phyloP scores from a whole-genome alignment of 495 filamentous ascomycete genomes.

The Parmelia sp. region DNA sequence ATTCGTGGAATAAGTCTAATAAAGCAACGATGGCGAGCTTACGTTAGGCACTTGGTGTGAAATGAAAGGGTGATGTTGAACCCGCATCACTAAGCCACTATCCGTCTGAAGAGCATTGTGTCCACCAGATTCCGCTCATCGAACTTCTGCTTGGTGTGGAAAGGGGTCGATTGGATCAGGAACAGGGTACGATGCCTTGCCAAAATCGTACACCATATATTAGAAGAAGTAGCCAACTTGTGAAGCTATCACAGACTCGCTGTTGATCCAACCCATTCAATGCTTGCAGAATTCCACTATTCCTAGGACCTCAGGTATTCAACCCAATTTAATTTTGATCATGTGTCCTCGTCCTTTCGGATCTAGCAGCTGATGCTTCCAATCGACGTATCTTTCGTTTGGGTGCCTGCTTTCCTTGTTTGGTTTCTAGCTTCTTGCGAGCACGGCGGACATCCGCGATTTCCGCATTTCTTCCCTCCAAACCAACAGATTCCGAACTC shows the following conservation, averaged over 20 bases:
- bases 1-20: too few relatives aligned
- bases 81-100: background rate
- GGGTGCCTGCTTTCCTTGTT: constrained; percentile 21
- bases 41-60: background rate
- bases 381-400: constrained; percentile 21
- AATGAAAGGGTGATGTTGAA: background rate
- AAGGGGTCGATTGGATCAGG: too few relatives aligned
- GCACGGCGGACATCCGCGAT: constrained; percentile 14
- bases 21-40: background rate
- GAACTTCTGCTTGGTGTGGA: background rate
- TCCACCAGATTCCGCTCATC: background rate
- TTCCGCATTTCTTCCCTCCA: constrained; percentile 2
- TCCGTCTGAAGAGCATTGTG: background rate
- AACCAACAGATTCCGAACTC: background rate
- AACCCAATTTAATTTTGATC: too few relatives aligned
- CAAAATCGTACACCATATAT: background rate
- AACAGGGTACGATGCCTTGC: background rate
- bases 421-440: constrained; percentile 17
- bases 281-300: background rate
- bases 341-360: background rate
- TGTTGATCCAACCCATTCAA: background rate
- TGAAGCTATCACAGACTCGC: background rate
- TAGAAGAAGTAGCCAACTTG: background rate
- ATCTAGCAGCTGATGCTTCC: constrained; percentile 7
- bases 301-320: background rate